phyloP scores from a whole-genome alignment of 192 early-diverging fungal genomes.

The Coemansia sp. region DNA sequence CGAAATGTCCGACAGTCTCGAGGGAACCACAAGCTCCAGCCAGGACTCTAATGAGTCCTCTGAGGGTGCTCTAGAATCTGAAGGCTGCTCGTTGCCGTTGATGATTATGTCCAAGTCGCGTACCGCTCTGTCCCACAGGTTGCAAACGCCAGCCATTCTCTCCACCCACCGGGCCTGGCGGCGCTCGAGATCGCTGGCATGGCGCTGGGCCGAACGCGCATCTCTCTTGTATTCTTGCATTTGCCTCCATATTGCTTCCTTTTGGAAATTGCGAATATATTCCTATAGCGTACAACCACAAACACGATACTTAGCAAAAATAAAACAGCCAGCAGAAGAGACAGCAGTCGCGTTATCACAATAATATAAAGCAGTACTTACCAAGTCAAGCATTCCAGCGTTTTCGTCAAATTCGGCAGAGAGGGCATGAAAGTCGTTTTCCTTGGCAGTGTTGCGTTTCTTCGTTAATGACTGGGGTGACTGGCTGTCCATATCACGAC shows the following conservation, averaged over 20 bases:
- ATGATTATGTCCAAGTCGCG: conserved; percentile 38
- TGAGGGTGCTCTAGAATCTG: not conserved
- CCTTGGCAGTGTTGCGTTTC: conserved; percentile 51
- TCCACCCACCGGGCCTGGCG: conserved; percentile 50
- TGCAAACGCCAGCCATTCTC: conserved; percentile 47
- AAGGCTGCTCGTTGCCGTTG: conserved; percentile 7
- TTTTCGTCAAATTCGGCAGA: conserved; percentile 48
- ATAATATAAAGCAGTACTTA: conserved; percentile 17
- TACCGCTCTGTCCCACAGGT: conserved; percentile 55
- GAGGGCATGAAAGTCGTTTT: conserved; percentile 32
- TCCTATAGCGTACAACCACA: conserved; percentile 18
- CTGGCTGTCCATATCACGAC: conserved; percentile 42
- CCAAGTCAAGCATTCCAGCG: conserved; percentile 49
- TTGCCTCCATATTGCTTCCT: conserved; percentile 67
- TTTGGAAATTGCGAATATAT: conserved; percentile 59
- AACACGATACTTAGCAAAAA: not conserved
- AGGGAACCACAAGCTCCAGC: conserved; percentile 34
- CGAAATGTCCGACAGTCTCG: not conserved
- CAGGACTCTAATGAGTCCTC: conserved; percentile 14
- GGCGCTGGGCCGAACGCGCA: conserved; percentile 47
- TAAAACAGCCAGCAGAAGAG: not conserved
- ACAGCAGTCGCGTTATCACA: no score
- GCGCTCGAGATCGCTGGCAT: conserved; percentile 45
- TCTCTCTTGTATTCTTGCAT: conserved; percentile 68
- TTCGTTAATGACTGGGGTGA: conserved; percentile 45